Conservation (phyloP, 768 basidiomycete genomes). For the Rubroboletus pulcherrimus region DNA sequence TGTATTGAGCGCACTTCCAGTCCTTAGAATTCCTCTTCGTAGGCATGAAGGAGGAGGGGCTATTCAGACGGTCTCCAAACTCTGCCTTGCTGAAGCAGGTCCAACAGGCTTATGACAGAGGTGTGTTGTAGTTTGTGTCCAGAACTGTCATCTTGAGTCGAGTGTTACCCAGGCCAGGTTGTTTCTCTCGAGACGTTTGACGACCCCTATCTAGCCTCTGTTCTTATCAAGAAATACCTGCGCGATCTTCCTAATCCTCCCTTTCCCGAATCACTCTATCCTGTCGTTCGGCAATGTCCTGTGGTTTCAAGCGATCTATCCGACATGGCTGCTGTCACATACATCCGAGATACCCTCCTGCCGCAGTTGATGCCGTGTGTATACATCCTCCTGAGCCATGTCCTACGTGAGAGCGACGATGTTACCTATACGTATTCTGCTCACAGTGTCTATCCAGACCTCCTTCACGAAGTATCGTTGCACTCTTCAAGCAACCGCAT, state of each 20-base stretch:
- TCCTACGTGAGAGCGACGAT: constrained; percentile 49
- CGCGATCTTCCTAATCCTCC: constrained; percentile 75
- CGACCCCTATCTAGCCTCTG: constrained; percentile 79
- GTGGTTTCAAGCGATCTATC: constrained; percentile 44
- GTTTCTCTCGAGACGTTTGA: constrained; percentile 73
- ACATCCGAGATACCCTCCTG: constrained; percentile 66
- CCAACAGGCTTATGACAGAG: constrained; percentile 82
- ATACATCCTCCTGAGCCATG: constrained; percentile 68
- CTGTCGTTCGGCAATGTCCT: constrained; percentile 66
- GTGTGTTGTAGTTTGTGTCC: constrained; percentile 29
- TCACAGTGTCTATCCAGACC: constrained; percentile 42
- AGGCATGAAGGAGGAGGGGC: constrained; percentile 68
- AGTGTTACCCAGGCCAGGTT: constrained; percentile 53
- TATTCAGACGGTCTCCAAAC: constrained; percentile 80
- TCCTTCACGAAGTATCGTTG: constrained; percentile 75
- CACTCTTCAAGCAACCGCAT: constrained; percentile 67
- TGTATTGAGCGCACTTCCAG: neutral
- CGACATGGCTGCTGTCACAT: constrained; percentile 56
- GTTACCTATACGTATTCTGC: neutral
- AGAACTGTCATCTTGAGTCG: neutral
- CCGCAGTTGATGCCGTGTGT: constrained; percentile 66
- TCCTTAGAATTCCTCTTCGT: neutral
- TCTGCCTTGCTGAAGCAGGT: constrained; percentile 68
- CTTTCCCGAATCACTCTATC: constrained; percentile 70
- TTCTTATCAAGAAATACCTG: constrained; percentile 81